Base-by-base conservation (phyloP, 371 early-diverging fungal genomes). In the Apophysomyces ossiformis region DNA sequence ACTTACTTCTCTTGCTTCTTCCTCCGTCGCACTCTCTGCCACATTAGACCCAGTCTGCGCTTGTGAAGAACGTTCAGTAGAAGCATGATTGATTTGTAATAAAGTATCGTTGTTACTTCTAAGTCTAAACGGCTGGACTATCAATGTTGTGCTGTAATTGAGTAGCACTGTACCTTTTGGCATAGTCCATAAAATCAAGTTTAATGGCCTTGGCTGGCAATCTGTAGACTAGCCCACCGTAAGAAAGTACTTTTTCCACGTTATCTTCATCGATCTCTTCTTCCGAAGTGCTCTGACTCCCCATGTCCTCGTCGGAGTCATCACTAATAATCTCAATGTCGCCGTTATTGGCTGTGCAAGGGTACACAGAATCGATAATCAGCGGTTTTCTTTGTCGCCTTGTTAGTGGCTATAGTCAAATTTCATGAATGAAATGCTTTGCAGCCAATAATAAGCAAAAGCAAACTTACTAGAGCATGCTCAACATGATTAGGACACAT, bases 401-500 rank as follows among this genome's bases (percentile, higher is more conserved):
- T 45, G 66, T 70, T 15, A 67, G 60, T 56, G 69, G 72, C 76
- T 81, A 64, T 38, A 65, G 8, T 5, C 36, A 21, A 46, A 15
- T 50, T 63, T 46, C 21, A 36, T 16, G 7, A 44, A 44, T 21
- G 16, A 16, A 13, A 15, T 32, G 35, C 5, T 5, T 44, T n/a
- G 50, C 18, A 37, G 47, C 26, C 38, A 15, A 11, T 21, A 41
- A 9, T 41, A 56, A 57, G 35, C 43, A 7, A 58, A 37, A 16
- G 36, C 15, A 38, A 47, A 32, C 65, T 56, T 75, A 76, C 77
- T 72, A 86, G 67, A 4, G 78, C 75, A 54, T 89, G 86, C 56
- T 95, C 94, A n/a, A 79, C 89, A 73, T 96, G 96, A 62, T 85
- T 88, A 5, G 96, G 96, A 71, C 96, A 96, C 88, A 89, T 92